Base-by-base conservation (phyloP, 345 rosid species). In the Lenwebbia sp. region DNA sequence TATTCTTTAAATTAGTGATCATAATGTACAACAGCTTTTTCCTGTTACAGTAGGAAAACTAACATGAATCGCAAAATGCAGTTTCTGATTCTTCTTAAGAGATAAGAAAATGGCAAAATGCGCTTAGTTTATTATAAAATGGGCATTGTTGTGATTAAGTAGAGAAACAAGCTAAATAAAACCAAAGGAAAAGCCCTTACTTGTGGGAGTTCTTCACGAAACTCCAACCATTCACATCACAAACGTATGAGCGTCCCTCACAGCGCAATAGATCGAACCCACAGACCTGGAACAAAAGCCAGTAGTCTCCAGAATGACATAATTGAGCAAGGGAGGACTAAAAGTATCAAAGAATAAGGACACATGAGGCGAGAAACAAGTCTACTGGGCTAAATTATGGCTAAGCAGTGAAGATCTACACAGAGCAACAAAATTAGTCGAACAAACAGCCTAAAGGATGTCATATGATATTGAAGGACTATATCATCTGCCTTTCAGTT, bases 151-250 rank as follows among this genome's bases (percentile, higher is more conserved):
- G 78, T 17, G 78, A 70, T 70, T 33, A 70, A 70, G 78, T 70
- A 70, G 47, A 70, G 78, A 70, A 70, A 33, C 78, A 19, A 70
- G 78, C 78, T 12, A 33, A 70, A 70, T 33, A 70, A 70, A 84
- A 74, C 30, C 44, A 75, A 41, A 84, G 37, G 26, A 53, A 86
- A 89, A 33, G 78, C 78, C 86, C 92, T 94, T 91, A 97, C 99
- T 98, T 96, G 88, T 98, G 90, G 44, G 99, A 98, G 91, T 98
- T 98, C 93, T 98, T 98, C 90, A 98, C 99, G 89, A 96, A 98
- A 93, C 99, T 98, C 99, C 99, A 98, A 84, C 99, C 99, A 91
- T 98, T 98, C 85, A 98, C 99, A 89, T 98, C 99, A 88, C 99
- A 98, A 81, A 96, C 99, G 87, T 96, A 98, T 41, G 99, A 98